Evolutionary conservation across 257 asterid genomes (phyloP).

Genomic region (Solanum bukasovii): DNA sequence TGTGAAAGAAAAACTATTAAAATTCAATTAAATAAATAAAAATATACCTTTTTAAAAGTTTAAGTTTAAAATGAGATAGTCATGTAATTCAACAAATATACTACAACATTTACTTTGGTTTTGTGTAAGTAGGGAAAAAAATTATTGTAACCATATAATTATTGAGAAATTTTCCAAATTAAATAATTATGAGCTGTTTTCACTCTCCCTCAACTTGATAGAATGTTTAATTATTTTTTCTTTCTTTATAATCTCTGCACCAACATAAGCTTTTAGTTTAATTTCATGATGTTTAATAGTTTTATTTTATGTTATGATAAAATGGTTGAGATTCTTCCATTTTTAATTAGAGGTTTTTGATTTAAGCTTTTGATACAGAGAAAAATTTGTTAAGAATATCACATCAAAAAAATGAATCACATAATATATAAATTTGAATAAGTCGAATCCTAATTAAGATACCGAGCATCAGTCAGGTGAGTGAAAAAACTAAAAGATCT

Average conservation of each 20-base stretch:
- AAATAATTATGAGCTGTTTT: neutral
- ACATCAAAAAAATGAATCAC: rapidly evolving
- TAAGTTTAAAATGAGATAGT: neutral
- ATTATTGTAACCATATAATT: neutral
- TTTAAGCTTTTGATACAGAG: too few species aligned
- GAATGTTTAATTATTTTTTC: neutral
- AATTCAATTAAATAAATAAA: neutral
- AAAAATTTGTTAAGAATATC: neutral
- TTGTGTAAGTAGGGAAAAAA: neutral
- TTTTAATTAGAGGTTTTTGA: neutral
- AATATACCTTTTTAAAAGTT: neutral
- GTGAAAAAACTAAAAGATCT: neutral
- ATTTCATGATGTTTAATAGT: neutral
- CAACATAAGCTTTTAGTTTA: neutral
- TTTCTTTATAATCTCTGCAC: neutral
- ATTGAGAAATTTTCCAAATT: neutral
- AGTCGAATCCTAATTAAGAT: too few species aligned
- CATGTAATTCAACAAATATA: neutral
- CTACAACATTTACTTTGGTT: neutral
- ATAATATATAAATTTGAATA: neutral
- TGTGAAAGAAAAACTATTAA: neutral
- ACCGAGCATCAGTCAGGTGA: neutral
- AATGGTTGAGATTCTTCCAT: too few species aligned
- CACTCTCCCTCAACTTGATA: neutral
- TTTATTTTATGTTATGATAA: neutral